Evolutionary conservation across 2,329 filamentous ascomycete genomes (phyloP), one percentile per base, ranked within the genome.

Genomic region (Malbranchea cinnamomea): DNA sequence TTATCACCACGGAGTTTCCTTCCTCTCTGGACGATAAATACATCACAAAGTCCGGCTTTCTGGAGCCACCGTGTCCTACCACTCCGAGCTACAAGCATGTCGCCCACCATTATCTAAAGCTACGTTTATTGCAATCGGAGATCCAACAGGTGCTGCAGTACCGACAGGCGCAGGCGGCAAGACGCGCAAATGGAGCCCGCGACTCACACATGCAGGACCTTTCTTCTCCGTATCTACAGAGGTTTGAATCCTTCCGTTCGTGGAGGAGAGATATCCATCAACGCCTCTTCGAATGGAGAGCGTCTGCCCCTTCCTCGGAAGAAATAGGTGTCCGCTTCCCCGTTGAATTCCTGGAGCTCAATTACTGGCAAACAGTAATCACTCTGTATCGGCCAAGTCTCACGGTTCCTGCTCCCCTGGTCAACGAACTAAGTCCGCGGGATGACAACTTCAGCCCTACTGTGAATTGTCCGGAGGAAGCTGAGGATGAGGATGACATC

Each of bases 321-420:
- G 74, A 89, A 34, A 92, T 82, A 0, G 85, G 85, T 1, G 89
- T 95, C 2, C 74, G 74, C 3, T 95, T 95, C 50, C 84, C 80
- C 1, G 74, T 81, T 1, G 78, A 93, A 33, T 93, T 95, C 45
- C 58, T 94, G 4, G 83, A 94, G 45, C 66, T 95, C 37, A 95
- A 95, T 53, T 95, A 95, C 55, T 95, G 87, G 85, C 87, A 94
- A 52, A 83, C 84, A 3, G 75, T 95, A 37, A 91, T 94, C 41
- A 84, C 94, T 77, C 68, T 95, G 12, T 95, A 95, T 52, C 68
- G 87, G 32, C 87, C 93, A 53, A 89, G 84, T 52, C 56, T 93
- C 37, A 78, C 81, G 28, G 81, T 93, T 11, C 87, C 87, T 1
- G 72, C 78, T 23, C 74, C 84, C 46, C 74, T 95, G 34, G 82